Conservation (phyloP, 2,329 filamentous ascomycete genomes). For the Zymoseptoria tritici region DNA sequence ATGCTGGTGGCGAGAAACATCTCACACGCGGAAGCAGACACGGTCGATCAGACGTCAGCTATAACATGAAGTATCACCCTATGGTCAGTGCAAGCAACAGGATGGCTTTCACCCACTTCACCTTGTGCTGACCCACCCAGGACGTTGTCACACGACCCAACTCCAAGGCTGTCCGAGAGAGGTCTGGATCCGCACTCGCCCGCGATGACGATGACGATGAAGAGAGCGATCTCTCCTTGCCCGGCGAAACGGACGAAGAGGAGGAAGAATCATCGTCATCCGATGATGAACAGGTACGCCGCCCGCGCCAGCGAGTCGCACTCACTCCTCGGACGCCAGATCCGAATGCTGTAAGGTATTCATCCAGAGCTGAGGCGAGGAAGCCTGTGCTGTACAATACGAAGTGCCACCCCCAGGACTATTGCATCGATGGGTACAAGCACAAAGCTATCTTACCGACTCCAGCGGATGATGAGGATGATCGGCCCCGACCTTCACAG, state of each 20-base stretch:
- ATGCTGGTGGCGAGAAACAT: constrained; percentile 2
- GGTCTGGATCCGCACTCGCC: constrained; percentile 9
- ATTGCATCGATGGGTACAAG: constrained; percentile 14
- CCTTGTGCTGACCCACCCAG: neutral
- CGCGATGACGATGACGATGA: constrained; percentile 3
- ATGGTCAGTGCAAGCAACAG: constrained; percentile 7
- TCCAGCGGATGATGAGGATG: neutral
- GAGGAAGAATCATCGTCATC: neutral
- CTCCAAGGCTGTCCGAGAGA: constrained; percentile 6
- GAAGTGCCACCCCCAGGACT: constrained; percentile 23
- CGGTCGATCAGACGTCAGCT: constrained; percentile 10
- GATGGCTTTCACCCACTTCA: neutral
- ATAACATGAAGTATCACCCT: constrained; percentile 20
- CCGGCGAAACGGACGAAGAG: constrained; percentile 1
- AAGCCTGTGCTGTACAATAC: constrained; percentile 19
- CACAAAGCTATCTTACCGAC: constrained; percentile 6
- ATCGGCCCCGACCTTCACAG: neutral
- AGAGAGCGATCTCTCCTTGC: neutral
- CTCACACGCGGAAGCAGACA: constrained; percentile 12
- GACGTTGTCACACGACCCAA: constrained; percentile 19
- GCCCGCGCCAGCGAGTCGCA: neutral
- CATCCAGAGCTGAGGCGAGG: constrained; percentile 13
- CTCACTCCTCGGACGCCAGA: constrained; percentile 11
- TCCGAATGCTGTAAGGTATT: constrained; percentile 19
- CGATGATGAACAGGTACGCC: neutral